phyloP scores from a whole-genome alignment of 106 monocot species.

The Vanilla planifolia region DNA sequence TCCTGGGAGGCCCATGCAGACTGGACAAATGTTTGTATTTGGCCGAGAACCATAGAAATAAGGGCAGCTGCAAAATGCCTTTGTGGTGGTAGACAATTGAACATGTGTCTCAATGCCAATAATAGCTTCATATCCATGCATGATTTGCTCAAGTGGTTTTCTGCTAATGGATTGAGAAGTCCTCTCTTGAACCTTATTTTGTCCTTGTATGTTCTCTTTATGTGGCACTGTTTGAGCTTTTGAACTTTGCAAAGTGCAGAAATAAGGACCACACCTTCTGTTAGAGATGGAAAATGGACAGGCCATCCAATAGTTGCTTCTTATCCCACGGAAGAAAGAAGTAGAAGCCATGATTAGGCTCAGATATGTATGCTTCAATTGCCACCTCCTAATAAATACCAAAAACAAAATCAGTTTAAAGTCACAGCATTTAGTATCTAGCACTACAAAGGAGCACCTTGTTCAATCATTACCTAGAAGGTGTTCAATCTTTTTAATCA shows the following conservation, averaged over 20 bases:
- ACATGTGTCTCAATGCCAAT: conserved; percentile 98
- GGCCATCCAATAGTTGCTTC: conserved; percentile 6
- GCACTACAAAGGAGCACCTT: no score
- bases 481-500: no score
- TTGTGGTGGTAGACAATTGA: conserved; percentile 75
- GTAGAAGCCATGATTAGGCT: conserved; percentile 2
- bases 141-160: conserved; percentile 5
- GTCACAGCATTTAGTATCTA: no score
- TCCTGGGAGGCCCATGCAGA: conserved; percentile 88
- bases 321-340: conserved; percentile 10
- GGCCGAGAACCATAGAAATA: conserved; percentile 75
- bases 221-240: conserved; percentile 1
- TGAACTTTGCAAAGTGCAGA: conserved; percentile 15
- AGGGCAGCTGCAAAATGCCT: conserved; percentile 86
- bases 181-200: conserved; percentile 1
- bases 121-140: conserved; percentile 44
- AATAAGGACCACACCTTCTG: conserved; percentile 11
- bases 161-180: conserved; percentile 4
- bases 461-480: no score
- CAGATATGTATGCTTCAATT: no score
- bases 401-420: no score
- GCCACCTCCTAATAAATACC: no score
- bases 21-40: conserved; percentile 81
- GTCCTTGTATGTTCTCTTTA: conserved; percentile 5
- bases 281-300: conserved; percentile 6